Conservation (phyloP, 345 rosid species). For the Turritis glabra region DNA sequence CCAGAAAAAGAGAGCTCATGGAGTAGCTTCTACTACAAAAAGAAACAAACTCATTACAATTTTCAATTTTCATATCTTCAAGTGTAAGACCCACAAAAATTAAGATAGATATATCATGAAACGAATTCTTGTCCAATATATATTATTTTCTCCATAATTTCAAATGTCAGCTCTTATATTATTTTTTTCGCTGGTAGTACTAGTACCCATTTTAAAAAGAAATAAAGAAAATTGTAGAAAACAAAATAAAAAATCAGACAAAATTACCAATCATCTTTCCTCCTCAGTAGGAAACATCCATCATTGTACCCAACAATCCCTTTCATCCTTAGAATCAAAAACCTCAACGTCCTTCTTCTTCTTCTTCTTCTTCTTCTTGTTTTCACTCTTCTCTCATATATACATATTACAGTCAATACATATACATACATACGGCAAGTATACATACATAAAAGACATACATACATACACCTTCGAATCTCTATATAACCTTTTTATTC, state of each 20-base stretch:
- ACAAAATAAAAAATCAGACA: neutral
- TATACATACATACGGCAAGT: neutral
- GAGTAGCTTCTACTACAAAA: slow-evolving; percentile 23
- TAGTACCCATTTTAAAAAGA: neutral
- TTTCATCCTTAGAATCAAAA: slow-evolving; percentile 41
- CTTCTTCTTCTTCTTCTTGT: slow-evolving; percentile 39
- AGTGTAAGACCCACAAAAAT: slow-evolving; percentile 18
- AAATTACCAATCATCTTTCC: slow-evolving; percentile 83
- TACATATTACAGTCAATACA: neutral
- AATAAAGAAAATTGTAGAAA: neutral
- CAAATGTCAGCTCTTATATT: neutral
- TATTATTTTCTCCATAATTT: slow-evolving; percentile 12
- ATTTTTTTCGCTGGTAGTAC: neutral
- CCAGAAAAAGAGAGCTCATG: neutral
- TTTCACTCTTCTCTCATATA: slow-evolving; percentile 51
- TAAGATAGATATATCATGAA: slow-evolving; percentile 12
- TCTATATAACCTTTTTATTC: slow-evolving; percentile 34
- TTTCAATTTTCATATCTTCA: slow-evolving; percentile 4
- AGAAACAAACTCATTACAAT: slow-evolving; percentile 14
- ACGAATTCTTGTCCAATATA: slow-evolving; percentile 14
- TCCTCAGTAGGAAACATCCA: slow-evolving; percentile 91
- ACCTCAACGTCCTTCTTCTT: slow-evolving; percentile 28
- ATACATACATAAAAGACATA: neutral
- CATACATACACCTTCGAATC: neutral
- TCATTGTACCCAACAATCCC: slow-evolving; percentile 94